Conservation (phyloP, 768 basidiomycete species). For the Paxillus ammoniavirescens region DNA sequence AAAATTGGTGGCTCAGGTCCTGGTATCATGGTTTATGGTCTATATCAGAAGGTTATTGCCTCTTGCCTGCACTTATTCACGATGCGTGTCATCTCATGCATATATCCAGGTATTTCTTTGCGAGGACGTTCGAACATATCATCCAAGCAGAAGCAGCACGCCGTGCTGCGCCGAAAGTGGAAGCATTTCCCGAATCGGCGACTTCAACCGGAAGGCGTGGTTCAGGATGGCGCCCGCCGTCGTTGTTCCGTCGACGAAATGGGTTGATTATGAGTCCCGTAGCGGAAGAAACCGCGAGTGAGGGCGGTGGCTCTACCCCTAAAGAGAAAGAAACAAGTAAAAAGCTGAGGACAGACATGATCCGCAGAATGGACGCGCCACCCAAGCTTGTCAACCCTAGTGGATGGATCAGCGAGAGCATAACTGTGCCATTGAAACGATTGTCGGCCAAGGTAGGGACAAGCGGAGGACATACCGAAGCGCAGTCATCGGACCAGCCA, state of each 20-base stretch:
- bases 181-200: slow-evolving; percentile 21
- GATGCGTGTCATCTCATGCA: background rate
- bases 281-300: slow-evolving; percentile 16
- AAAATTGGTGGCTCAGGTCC: slow-evolving; percentile 42
- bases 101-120: slow-evolving; percentile 62
- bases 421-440: slow-evolving; percentile 24
- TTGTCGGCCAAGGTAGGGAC: slow-evolving; percentile 5
- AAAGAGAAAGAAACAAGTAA: slow-evolving; percentile 24
- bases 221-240: slow-evolving; percentile 30
- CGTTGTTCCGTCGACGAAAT: slow-evolving; percentile 32
- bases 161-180: slow-evolving; percentile 19
- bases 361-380: slow-evolving; percentile 65
- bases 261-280: slow-evolving; percentile 23
- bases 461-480: slow-evolving; percentile 4
- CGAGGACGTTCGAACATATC: slow-evolving; percentile 61
- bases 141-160: slow-evolving; percentile 43
- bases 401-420: slow-evolving; percentile 61
- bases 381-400: slow-evolving; percentile 73
- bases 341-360: slow-evolving; percentile 68
- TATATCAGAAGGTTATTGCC: slow-evolving; percentile 62
- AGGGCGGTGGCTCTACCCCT: slow-evolving; percentile 13
- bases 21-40: slow-evolving; percentile 84
- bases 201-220: slow-evolving; percentile 10
- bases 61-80: background rate
- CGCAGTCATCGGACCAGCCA: background rate